These are phyloP conservation scores for Coemansia sp. DNA, from an alignment of 371 early-diverging fungal species.

Conservation along the genomic window DNA sequence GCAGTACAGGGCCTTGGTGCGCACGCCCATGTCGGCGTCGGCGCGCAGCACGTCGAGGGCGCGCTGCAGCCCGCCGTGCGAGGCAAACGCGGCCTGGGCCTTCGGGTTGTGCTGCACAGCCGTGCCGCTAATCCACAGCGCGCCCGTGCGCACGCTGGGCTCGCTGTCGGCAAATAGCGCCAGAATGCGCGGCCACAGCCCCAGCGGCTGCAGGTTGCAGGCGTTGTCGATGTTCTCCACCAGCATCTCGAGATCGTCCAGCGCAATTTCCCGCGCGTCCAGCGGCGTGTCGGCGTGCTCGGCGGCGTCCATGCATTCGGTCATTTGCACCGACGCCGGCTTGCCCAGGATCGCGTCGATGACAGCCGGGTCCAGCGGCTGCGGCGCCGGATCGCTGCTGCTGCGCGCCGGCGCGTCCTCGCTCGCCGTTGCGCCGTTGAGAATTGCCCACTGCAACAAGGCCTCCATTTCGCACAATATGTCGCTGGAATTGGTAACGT, in stretches of 20 bases:
- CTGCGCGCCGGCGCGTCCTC: slow-evolving; percentile 67
- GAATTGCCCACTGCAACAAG: slow-evolving; percentile 85
- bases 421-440: slow-evolving; percentile 66
- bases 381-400: slow-evolving; percentile 49
- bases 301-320: slow-evolving; percentile 56
- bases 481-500: not conserved
- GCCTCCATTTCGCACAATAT: slow-evolving; percentile 59
- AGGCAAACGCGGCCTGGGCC: slow-evolving; percentile 76
- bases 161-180: slow-evolving; percentile 12
- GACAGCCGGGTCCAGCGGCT: slow-evolving; percentile 69
- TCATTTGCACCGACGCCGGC: slow-evolving; percentile 85
- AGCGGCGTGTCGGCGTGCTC: slow-evolving; percentile 42
- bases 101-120: slow-evolving; percentile 90
- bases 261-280: slow-evolving; percentile 74
- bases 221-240: slow-evolving; percentile 97
- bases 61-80: slow-evolving; percentile 59
- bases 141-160: slow-evolving; percentile 65
- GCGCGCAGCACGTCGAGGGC: slow-evolving; percentile 57
- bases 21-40: slow-evolving; percentile 59
- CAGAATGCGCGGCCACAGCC: slow-evolving; percentile 83
- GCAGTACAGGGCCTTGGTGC: slow-evolving; percentile 76
- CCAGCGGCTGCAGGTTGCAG: slow-evolving; percentile 81
- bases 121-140: slow-evolving; percentile 91
- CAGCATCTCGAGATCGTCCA: slow-evolving; percentile 93
- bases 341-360: slow-evolving; percentile 91